phyloP scores from a whole-genome alignment of 73 alveolate genomes.

The Paramecium pentaurelia region DNA sequence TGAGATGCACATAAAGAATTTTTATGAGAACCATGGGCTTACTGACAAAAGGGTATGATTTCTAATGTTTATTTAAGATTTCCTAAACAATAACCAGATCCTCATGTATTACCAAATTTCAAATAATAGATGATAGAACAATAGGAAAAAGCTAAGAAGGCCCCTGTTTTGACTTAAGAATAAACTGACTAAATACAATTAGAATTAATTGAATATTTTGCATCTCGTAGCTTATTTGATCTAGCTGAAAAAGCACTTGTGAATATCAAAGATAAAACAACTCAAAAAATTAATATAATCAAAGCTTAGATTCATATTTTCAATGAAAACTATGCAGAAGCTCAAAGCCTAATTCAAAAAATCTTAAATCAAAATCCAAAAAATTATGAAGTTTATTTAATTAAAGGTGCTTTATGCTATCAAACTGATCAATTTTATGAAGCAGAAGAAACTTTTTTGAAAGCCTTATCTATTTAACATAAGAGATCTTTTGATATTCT shows the following conservation, averaged over 20 bases:
- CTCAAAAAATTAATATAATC: constrained; percentile 7
- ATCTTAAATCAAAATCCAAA: constrained; percentile 29
- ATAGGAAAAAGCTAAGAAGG: constrained; percentile 57
- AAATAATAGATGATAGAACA: constrained; percentile 40
- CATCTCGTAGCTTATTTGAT: constrained; percentile 61
- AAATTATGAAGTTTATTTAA: constrained; percentile 47
- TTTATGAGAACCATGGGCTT: constrained; percentile 69
- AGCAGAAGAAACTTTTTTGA: constrained; percentile 57
- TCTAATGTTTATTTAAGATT: constrained; percentile 37
- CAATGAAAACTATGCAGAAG: constrained; percentile 40
- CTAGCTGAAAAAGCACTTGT: constrained; percentile 61
- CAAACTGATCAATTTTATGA: constrained; percentile 49
- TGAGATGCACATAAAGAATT: constrained; percentile 61
- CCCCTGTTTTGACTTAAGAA: constrained; percentile 51
- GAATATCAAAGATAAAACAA: constrained; percentile 25
- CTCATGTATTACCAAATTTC: constrained; percentile 45
- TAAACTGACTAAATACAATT: constrained; percentile 64
- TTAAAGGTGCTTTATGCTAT: constrained; percentile 54
- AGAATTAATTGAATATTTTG: constrained; percentile 72
- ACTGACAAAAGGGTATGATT: constrained; percentile 18
- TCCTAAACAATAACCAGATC: constrained; percentile 41
- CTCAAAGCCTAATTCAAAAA: background rate
- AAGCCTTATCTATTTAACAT: constrained; percentile 33
- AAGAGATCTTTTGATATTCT: constrained; percentile 57
- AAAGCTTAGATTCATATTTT: constrained; percentile 49